Evolutionary conservation across 2,329 filamentous ascomycete species (phyloP).

Genomic region (Alternaria arbusti): DNA sequence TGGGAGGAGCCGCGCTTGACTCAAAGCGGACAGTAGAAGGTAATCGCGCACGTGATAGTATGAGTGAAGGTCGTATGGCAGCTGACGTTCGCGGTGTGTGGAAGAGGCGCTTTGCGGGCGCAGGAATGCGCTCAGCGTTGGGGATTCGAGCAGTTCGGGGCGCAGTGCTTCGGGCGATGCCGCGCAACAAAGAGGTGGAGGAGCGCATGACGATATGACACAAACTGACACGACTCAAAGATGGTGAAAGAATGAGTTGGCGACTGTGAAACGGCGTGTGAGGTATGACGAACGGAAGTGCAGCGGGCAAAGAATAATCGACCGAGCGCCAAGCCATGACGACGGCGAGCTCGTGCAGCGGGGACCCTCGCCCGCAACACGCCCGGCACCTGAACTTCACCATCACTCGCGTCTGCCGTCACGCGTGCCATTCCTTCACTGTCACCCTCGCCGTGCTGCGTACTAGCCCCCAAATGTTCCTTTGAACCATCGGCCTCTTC

Average conservation of each 20-base stretch:
- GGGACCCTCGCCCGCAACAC: slow-evolving; percentile 7
- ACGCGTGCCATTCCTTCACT: not conserved
- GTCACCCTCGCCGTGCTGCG: not conserved
- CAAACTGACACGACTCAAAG: not conserved
- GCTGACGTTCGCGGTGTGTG: slow-evolving; percentile 40
- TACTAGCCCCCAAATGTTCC: not conserved
- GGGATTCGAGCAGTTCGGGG: slow-evolving; percentile 20
- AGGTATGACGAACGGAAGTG: not conserved
- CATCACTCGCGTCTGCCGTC: slow-evolving; percentile 1
- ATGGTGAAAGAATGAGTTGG: not conserved
- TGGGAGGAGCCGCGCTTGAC: slow-evolving; percentile 31
- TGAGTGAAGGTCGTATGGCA: slow-evolving; percentile 21
- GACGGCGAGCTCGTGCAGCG: slow-evolving; percentile 12
- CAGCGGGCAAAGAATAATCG: slow-evolving; percentile 11
- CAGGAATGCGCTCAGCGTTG: slow-evolving; percentile 32
- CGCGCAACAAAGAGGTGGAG: slow-evolving; percentile 30
- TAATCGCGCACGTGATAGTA: slow-evolving; percentile 15
- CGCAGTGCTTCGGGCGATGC: slow-evolving; percentile 24
- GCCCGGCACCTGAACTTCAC: not conserved
- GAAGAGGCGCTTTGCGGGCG: slow-evolving; percentile 28
- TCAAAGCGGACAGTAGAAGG: slow-evolving; percentile 30
- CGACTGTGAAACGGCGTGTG: not conserved
- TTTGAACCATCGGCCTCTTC: not conserved
- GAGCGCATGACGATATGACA: slow-evolving; percentile 28
- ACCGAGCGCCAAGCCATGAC: slow-evolving; percentile 22